A percentile compares a stretch with the other conserved stretches of the same genome.
phyloP scores from a whole-genome alignment of 345 rosid genomes.

The Triadica sebifera region DNA sequence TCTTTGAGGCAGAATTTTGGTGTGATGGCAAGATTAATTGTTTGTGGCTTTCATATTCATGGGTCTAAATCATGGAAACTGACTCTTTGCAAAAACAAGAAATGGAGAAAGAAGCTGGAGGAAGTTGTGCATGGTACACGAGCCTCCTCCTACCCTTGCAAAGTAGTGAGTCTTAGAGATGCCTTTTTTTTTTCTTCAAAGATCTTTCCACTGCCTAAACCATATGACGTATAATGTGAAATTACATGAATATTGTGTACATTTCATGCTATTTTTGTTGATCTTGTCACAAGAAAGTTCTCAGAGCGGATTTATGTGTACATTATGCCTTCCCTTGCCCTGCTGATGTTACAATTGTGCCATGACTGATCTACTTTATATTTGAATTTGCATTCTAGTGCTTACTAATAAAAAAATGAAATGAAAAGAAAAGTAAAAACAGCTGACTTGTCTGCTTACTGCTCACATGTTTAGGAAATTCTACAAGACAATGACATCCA shows the following conservation, averaged over 20 bases:
- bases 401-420: not conserved
- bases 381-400: not conserved
- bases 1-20: not conserved
- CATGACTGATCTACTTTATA: not conserved
- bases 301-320: not conserved
- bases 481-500: constrained; percentile 21
- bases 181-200: not conserved
- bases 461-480: constrained; percentile 14
- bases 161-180: not conserved
- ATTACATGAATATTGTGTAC: not conserved
- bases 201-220: not conserved
- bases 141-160: not conserved
- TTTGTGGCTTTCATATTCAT: not conserved
- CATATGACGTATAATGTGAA: not conserved
- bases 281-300: not conserved
- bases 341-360: not conserved
- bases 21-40: not conserved
- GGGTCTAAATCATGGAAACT: not conserved
- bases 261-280: not conserved
- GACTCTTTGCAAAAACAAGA: not conserved
- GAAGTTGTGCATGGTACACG: not conserved
- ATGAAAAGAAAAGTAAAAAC: not conserved
- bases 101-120: not conserved
- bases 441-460: not conserved
- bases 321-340: not conserved